phyloP scores from a whole-genome alignment of 2,329 filamentous ascomycete genomes.

The Xylaria sp. region DNA sequence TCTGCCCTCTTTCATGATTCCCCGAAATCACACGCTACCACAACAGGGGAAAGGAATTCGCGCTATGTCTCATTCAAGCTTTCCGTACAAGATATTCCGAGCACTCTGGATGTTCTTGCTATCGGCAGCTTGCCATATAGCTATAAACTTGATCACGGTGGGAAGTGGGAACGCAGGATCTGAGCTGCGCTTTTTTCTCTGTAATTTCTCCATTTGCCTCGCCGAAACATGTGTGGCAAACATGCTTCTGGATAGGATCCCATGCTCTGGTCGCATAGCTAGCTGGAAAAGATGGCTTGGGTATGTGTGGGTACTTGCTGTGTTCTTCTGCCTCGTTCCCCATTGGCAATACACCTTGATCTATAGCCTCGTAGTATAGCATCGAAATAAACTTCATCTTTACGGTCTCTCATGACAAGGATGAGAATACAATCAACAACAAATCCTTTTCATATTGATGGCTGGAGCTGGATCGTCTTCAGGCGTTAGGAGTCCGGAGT shows the following conservation, averaged over 20 bases:
- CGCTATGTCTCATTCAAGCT: not conserved
- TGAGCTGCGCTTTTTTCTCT: conserved; percentile 10
- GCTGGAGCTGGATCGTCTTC: not conserved
- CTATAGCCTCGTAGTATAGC: not conserved
- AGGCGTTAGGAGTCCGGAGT: not conserved
- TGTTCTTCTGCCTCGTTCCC: conserved; percentile 8
- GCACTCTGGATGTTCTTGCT: conserved; percentile 25
- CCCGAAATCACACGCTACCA: no score
- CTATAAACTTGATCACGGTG: conserved; percentile 1
- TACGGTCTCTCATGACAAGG: not conserved
- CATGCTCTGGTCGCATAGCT: not conserved
- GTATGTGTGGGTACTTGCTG: not conserved
- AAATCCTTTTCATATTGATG: no score
- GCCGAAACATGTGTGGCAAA: not conserved
- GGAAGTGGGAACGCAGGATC: not conserved
- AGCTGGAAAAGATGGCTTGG: not conserved
- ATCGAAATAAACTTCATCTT: not conserved
- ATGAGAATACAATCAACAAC: no score
- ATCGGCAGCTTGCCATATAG: conserved; percentile 16
- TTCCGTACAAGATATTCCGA: not conserved
- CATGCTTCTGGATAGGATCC: not conserved
- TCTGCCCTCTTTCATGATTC: conserved; percentile 3
- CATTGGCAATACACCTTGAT: conserved; percentile 8
- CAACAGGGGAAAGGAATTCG: not conserved
- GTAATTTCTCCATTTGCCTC: conserved; percentile 4